Conservation (phyloP, 176 grass and related monocot species). For the Saccharum officinarum region DNA sequence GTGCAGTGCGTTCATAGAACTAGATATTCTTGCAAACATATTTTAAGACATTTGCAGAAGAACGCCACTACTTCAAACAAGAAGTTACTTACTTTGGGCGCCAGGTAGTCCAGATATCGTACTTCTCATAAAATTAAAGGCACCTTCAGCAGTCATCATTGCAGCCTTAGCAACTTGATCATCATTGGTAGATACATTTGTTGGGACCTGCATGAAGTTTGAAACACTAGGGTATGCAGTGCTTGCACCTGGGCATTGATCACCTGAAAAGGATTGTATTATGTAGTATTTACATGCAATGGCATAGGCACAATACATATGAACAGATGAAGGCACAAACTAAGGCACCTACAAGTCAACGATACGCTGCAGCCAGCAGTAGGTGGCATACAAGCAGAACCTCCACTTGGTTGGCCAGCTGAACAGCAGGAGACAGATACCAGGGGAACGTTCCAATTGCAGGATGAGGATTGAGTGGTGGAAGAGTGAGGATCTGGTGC, state of each 20-base stretch:
- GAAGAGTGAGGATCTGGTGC: constrained; percentile 42
- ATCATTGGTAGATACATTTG: constrained; percentile 33
- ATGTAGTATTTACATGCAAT: constrained; percentile 23
- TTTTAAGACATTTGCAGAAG: background rate
- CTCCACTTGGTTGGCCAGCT: constrained; percentile 35
- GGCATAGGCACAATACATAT: background rate
- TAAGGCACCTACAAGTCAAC: constrained; percentile 47
- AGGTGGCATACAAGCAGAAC: constrained; percentile 33
- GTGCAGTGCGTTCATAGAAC: constrained; percentile 7
- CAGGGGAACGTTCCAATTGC: constrained; percentile 50
- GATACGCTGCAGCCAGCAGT: constrained; percentile 47
- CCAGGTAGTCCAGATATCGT: constrained; percentile 35
- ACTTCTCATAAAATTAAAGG: constrained; percentile 54
- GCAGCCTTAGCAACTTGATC: constrained; percentile 55
- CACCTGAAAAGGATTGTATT: constrained; percentile 55
- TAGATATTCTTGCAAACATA: constrained; percentile 16
- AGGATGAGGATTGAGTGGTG: constrained; percentile 43
- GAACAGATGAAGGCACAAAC: constrained; percentile 29
- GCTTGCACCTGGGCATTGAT: constrained; percentile 53
- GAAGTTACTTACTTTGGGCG: constrained; percentile 38
- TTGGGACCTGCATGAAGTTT: constrained; percentile 28
- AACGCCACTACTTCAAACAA: background rate
- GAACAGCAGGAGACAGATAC: constrained; percentile 54
- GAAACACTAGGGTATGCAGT: constrained; percentile 36
- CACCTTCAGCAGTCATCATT: constrained; percentile 58